Percentiles rank a stretch among this genome's conserved stretches.
Conservation (phyloP, 106 monocot genomes). For the Cymbidium sinense region DNA sequence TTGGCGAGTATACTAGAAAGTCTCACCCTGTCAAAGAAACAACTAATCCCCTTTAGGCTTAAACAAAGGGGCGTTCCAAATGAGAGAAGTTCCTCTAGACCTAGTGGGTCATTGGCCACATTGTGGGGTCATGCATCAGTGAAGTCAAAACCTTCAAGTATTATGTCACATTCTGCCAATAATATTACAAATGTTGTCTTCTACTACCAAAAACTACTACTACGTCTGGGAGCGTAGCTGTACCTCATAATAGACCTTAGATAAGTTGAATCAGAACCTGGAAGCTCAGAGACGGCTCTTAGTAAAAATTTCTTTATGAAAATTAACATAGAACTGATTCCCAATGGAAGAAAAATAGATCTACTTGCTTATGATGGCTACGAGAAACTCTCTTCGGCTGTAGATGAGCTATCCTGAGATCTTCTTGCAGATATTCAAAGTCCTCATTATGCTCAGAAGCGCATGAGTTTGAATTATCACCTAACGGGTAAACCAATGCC, state of each 20-base stretch:
- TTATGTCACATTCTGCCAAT: too few relatives aligned
- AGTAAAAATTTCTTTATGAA: slow-evolving; percentile 60
- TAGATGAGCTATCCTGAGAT: slow-evolving; percentile 71
- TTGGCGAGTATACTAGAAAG: too few relatives aligned
- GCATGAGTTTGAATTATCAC: too few relatives aligned
- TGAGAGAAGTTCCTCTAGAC: too few relatives aligned
- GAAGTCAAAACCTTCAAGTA: too few relatives aligned
- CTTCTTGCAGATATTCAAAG: slow-evolving; percentile 86
- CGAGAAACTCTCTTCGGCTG: slow-evolving; percentile 65
- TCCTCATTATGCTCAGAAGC: too few relatives aligned
- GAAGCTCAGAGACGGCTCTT: neutral
- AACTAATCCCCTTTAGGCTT: too few relatives aligned
- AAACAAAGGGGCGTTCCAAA: too few relatives aligned
- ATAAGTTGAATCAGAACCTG: slow-evolving; percentile 23
- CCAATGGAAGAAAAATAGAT: slow-evolving; percentile 86
- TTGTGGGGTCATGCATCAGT: too few relatives aligned
- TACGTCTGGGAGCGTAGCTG: slow-evolving; percentile 22
- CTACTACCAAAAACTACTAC: slow-evolving; percentile 13
- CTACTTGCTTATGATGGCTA: slow-evolving; percentile 62
- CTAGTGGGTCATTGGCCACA: too few relatives aligned
- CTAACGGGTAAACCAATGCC: too few relatives aligned
- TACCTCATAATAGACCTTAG: slow-evolving; percentile 19
- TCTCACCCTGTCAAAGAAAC: too few relatives aligned
- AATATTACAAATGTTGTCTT: slow-evolving; percentile 13
- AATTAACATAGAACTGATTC: slow-evolving; percentile 91